Evolutionary conservation across 2,329 filamentous ascomycete species (phyloP).

Genomic region (Eutypella sp.): DNA sequence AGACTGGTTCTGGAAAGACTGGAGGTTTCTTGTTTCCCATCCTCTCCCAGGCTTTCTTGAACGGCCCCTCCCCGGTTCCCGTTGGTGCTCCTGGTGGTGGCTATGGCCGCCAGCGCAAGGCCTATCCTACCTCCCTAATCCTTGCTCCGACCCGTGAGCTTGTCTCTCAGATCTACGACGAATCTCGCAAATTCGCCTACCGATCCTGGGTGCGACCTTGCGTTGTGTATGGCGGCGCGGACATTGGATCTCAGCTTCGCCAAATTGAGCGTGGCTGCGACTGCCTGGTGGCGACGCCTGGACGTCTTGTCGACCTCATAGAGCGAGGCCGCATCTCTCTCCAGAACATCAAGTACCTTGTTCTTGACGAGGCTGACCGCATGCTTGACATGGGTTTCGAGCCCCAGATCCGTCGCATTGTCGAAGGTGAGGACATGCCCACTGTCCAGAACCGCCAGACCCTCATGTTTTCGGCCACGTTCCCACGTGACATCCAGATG

Average conservation of each 20-base stretch:
- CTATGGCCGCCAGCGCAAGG: constrained; percentile 93
- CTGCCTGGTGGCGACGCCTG: constrained; percentile 92
- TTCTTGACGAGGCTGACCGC: constrained; percentile 97
- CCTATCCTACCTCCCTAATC: constrained; percentile 92
- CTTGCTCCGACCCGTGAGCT: constrained; percentile 96
- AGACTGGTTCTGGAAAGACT: constrained; percentile 99
- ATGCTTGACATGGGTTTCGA: constrained; percentile 99
- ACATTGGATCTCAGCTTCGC: constrained; percentile 95
- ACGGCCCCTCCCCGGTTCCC: constrained; percentile 71
- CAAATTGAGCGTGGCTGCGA: constrained; percentile 97
- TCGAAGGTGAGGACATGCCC: constrained; percentile 98
- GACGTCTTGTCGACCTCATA: constrained; percentile 95
- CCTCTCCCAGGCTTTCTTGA: constrained; percentile 92
- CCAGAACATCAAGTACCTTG: constrained; percentile 97
- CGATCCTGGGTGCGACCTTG: constrained; percentile 98
- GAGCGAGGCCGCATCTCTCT: constrained; percentile 98
- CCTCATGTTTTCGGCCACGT: constrained; percentile 99
- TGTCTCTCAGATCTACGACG: constrained; percentile 97
- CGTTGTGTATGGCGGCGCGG: constrained; percentile 97
- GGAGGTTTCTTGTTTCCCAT: constrained; percentile 99
- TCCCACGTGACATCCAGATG: constrained; percentile 99
- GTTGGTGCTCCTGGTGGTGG: constrained; percentile 59
- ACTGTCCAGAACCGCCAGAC: constrained; percentile 79
- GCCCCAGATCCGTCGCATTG: constrained; percentile 97
- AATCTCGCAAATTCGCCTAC: constrained; percentile 97